Evolutionary conservation across 2,329 filamentous ascomycete genomes (phyloP), one percentile per base, ranked within the genome.

Genomic region (Sphaerulina musiva): DNA sequence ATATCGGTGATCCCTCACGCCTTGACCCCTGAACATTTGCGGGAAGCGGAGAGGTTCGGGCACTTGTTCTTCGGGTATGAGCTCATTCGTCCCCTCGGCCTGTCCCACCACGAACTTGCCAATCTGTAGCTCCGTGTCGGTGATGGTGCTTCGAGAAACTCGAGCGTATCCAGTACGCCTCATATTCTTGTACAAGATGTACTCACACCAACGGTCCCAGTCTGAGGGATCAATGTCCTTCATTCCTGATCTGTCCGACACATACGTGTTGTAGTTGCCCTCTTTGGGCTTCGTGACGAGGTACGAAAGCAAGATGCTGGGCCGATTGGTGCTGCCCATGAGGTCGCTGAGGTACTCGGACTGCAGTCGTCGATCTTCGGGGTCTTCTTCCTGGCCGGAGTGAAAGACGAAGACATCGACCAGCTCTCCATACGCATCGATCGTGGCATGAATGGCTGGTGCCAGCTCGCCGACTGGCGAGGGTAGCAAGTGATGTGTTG

Each of bases 201-300:
- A 98, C 76, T 98, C 92, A 76, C 93, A 98, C 93, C 93, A 98
- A 52, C 93, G 79, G 71, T 98, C 93, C 90, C 90, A 95, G 70
- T 98, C 93, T 2, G 78, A 84, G 0, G 85, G 81, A 67, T 98
- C 93, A 47, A 98, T 93, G 67, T 98, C 93, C 66, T 88, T 84
- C 93, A 98, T 98, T 8, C 90, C 89, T 55, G 87, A 95, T 54
- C 76, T 76, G 50, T 89, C 80, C 53, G 89, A 89, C 23, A 97
- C 93, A 65, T 95, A 97, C 0, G 85, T 95, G 70, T 97, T 92
- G 76, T 98, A 98, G 69, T 98, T 98, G 58, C 93, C 93, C 74
- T 95, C 77, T 5, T 86, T 78, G 0, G 93, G 93, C 70, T 87
- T 89, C 20, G 89, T 95, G 43, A 98, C 93, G 0, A 98, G 82